Conservation (phyloP, 148 eudicot genomes). For the Agrostemma githago region DNA sequence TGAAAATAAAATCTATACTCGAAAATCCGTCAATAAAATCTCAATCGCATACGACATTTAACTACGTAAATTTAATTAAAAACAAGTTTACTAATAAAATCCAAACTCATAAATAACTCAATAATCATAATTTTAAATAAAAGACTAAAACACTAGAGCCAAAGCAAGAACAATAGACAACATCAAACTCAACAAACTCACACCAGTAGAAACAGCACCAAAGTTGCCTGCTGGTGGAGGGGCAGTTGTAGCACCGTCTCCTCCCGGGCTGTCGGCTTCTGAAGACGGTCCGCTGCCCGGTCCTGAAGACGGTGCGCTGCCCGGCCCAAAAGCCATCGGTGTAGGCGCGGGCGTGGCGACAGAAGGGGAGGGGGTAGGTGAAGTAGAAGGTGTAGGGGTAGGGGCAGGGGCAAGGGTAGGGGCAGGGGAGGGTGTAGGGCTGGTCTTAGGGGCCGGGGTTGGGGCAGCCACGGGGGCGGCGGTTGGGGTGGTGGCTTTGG, state of each 20-base stretch:
- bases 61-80: too few species aligned
- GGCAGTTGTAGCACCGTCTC: neutral
- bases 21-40: neutral
- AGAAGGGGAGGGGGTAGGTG: neutral
- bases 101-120: neutral
- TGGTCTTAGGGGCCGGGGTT: constrained; percentile 5
- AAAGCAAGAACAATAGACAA: constrained; percentile 17
- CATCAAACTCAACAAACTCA: constrained; percentile 26
- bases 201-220: constrained; percentile 20
- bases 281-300: neutral
- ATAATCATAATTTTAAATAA: neutral
- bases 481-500: too few species aligned
- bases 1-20: constrained; percentile 14
- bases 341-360: constrained; percentile 2
- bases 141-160: constrained; percentile 22
- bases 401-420: constrained; percentile 1
- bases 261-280: neutral
- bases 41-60: constrained; percentile 1
- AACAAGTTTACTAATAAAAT: neutral
- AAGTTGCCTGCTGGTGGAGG: constrained; percentile 10
- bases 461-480: constrained; percentile 11
- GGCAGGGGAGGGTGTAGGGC: constrained; percentile 14
- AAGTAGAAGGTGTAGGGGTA: neutral
- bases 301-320: too few species aligned
- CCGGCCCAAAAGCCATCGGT: too few species aligned